Base-by-base conservation (phyloP, 2,329 filamentous ascomycete genomes). In the Monosporascus sp. region DNA sequence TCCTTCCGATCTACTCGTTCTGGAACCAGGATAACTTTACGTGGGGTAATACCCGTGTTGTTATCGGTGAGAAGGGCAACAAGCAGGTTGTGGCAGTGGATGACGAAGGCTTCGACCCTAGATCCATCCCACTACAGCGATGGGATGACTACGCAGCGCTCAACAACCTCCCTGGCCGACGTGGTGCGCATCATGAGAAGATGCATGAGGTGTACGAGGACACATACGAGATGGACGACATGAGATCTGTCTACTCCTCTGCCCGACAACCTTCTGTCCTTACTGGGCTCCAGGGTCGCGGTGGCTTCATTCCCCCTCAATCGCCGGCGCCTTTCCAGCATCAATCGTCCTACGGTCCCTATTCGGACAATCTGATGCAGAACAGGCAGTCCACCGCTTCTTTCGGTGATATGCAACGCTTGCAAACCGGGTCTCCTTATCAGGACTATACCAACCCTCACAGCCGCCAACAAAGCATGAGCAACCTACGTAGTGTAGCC, bases 11-110 rank as follows among this genome's bases (percentile, higher is more conserved):
- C 59, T 99, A 97, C 77, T 96, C 93, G 0, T 99, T 99, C 86
- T 99, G 94, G 94, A 96, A 97, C 74, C 92, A 97, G 72, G 94
- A 99, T 73, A 93, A 99, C 75, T 99, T 99, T 80, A 87, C 87
- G 2, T 99, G 94, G 94, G 94, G 94, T 80, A 97, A 94, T 76
- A 99, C 94, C 1, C 91, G 94, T 82, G 85, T 99, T 60, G 94
- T 99, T 61, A 89, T 97, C 61, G 93, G 91, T 55, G 94, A 99
- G 71, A 91, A 93, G 71, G 93, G 92, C 58, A 83, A 83, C 68
- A 96, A 96, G 76, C 85, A 96, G 67, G 78, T 97, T n/a, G 81
- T 99, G 51, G 91, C 91, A 0, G 84, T 92, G 3, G 88, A 93
- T 26, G 85, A 88, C 56, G 91, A 94, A 68, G 84, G 81, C 9